Conservation (phyloP, 2,329 filamentous ascomycete genomes). For the Aspergillus persii region DNA sequence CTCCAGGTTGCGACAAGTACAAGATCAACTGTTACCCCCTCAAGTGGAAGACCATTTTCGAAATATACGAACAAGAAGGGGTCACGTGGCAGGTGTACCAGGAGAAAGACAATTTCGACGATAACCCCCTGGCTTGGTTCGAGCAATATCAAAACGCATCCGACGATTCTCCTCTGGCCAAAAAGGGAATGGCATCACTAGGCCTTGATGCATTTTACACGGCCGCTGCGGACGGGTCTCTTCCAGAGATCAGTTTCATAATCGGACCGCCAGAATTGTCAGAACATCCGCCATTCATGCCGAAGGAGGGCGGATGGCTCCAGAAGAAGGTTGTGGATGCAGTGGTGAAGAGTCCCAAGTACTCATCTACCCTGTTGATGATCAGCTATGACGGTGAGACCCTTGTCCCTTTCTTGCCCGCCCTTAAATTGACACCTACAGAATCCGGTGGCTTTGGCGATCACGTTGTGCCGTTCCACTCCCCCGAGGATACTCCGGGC, state of each 20-base stretch:
- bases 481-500: constrained; percentile 49
- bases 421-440: constrained; percentile 15
- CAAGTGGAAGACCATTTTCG: constrained; percentile 54
- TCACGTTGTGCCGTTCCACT: constrained; percentile 53
- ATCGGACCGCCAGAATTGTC: constrained; percentile 51
- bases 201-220: constrained; percentile 52
- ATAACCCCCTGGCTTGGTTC: constrained; percentile 56
- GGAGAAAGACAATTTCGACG: constrained; percentile 53
- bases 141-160: constrained; percentile 50
- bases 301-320: constrained; percentile 56
- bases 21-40: constrained; percentile 54
- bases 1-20: constrained; percentile 46
- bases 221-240: constrained; percentile 50
- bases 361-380: constrained; percentile 50
- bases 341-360: constrained; percentile 50
- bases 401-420: neutral
- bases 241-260: constrained; percentile 54
- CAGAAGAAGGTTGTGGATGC: constrained; percentile 54
- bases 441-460: constrained; percentile 57
- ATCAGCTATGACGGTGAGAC: constrained; percentile 49
- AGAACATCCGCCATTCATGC: constrained; percentile 54
- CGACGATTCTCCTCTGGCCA: constrained; percentile 40
- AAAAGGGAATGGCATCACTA: constrained; percentile 48
- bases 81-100: constrained; percentile 54
- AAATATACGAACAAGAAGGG: constrained; percentile 49